Evolutionary conservation across 75 land plant species (phyloP), one percentile per base, ranked within the genome.

Genomic region (Cunninghamia lanceolata): DNA sequence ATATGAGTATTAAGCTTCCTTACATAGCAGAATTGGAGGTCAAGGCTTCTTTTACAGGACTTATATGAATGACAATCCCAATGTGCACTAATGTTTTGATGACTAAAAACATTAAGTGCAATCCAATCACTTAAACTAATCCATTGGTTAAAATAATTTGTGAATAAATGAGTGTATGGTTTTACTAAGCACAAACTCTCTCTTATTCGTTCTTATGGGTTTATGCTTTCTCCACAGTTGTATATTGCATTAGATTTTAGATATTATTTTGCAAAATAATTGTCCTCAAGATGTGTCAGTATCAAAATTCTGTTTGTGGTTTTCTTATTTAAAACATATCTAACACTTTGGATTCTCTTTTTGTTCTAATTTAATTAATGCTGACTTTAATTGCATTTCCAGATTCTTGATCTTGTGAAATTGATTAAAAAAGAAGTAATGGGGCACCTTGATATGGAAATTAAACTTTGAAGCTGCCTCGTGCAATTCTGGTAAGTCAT

Each of bases 341-440:
- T 45, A 28, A 9, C 40, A 10, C 50, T 80, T 10, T 17, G 25
- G 46, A 78, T 42, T 39, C 19, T 77, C 28, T 2, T 76, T 28
- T 43, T 42, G 25, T 45, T 71, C 75, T 10, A 34, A 32, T 10
- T 50, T 30, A 71, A 71, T 71, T 71, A 2, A 71, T 71, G 36
- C 28, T n/a, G 14, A 43, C 46, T 80, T 80, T 43, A 30, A n/a
- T 28, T 80, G 47, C 30, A 10, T 43, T 80, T 80, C 4, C 82
- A 80, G 82, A 80, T 80, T 32, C 82, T n/a, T 80, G 82, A 80
- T 9, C 4, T 80, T 80, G 82, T 80, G 82, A 80, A 80, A 42
- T 43, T 80, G 82, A 80, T 80, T 9, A n/a, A 80, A 3, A 80
- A 28, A 45, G 82, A 80, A 45, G 45, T 42, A 80, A n/a, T 45